Evolutionary conservation across 2,329 filamentous ascomycete genomes (phyloP), one percentile per base, ranked within the genome.

Genomic region (Colletotrichum tofieldiae): DNA sequence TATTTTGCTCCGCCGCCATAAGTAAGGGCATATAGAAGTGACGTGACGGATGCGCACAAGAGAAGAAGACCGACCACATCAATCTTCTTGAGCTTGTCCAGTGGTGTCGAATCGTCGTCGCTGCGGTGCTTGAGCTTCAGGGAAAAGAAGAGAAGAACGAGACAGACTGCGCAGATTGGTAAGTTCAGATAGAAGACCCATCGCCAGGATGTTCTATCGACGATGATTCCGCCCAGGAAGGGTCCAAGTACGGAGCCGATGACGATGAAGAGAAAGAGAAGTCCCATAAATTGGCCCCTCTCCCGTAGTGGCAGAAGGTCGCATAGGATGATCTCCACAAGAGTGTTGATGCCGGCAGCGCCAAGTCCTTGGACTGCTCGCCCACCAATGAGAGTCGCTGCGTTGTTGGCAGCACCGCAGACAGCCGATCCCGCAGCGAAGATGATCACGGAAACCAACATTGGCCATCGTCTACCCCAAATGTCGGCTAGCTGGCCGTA

Each of bases 101-200:
- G 20, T 18, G 2, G 76, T 37, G 11, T 73, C 72, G 3, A 62
- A 26, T 11, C 58, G 58, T 45, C 45, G 73, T 75, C 41, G 76
- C 71, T 20, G 7, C n/a, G 20, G 7, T 75, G 75, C 0, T 74
- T 64, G 66, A 79, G 70, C 3, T 72, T 74, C 11, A 80, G 74
- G 45, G 78, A 79, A 7, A 75, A 41, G 11, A 76, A 68, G 9
- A 79, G 37, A 1, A 76, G 35, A 0, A 75, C 39, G 0, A 79
- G 63, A 0, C 77, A 74, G 35, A 73, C 68, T 6, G 73, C 78
- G 18, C 75, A 75, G 9, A 81, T 75, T 3, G 79, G 79, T 32
- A 86, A 79, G n/a, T 80, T 80, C 7, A 89, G 69, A 62, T 81
- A 84, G 73, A 88, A 88, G 20, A 80, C 78, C 82, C 83, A 86